A percentile compares a stretch with the other conserved stretches of the same genome.
Evolutionary conservation across 306 rosid species (phyloP).

Genomic region (Acmispon strigosus): DNA sequence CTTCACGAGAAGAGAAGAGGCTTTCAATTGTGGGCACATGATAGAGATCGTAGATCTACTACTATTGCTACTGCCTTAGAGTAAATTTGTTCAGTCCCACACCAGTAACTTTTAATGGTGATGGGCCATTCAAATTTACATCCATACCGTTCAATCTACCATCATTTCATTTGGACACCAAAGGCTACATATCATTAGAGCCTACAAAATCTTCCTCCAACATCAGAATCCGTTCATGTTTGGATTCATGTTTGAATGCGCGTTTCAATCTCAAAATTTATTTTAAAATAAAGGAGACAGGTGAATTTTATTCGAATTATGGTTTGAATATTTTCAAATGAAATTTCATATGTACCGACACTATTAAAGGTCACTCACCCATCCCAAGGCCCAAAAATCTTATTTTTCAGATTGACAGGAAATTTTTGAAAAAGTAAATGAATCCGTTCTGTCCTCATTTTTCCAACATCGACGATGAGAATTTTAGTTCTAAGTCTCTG

Average conservation of each 20-base stretch:
- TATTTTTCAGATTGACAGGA: no score
- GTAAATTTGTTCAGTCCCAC: not conserved
- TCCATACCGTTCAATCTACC: not conserved
- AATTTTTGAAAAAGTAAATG: no score
- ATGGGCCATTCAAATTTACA: not conserved
- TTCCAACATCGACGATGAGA: no score
- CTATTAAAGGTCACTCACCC: no score
- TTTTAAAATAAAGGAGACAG: no score
- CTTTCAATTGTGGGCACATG: not conserved
- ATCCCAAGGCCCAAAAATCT: no score
- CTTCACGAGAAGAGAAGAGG: not conserved
- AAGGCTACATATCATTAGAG: not conserved
- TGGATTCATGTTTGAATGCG: not conserved
- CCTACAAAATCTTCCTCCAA: not conserved
- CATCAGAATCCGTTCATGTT: not conserved
- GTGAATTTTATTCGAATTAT: no score
- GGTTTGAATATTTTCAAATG: no score
- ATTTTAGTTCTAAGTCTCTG: no score
- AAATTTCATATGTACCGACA: no score
- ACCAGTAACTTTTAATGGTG: not conserved
- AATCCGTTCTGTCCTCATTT: no score
- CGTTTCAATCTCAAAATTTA: not conserved
- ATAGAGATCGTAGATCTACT: not conserved
- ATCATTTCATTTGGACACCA: not conserved
- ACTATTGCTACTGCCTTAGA: no score